These are phyloP conservation scores for Paxillus ammoniavirescens DNA, from an alignment of 768 basidiomycete species.

Conservation along the genomic window DNA sequence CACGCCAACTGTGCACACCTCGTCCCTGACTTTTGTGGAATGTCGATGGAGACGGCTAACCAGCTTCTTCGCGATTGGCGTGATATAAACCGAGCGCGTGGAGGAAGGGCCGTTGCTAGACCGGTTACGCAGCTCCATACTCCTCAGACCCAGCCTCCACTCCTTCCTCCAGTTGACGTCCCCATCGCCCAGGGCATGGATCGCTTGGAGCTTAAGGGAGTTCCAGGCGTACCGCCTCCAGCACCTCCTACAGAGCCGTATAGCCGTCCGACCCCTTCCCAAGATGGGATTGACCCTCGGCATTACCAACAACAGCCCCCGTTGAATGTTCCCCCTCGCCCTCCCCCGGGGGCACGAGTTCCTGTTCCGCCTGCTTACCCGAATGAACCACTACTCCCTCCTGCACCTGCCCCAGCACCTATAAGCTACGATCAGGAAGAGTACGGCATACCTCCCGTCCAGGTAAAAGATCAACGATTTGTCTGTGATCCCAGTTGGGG, in stretches of 20 bases:
- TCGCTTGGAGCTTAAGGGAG: slow-evolving; percentile 42
- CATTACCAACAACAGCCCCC: slow-evolving; percentile 36
- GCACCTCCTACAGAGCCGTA: slow-evolving; percentile 18
- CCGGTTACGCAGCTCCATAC: slow-evolving; percentile 33
- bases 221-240: slow-evolving; percentile 35
- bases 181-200: slow-evolving; percentile 40
- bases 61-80: slow-evolving; percentile 86
- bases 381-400: slow-evolving; percentile 32
- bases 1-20: slow-evolving; percentile 97
- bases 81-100: slow-evolving; percentile 79
- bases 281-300: slow-evolving; percentile 41
- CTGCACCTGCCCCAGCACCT: slow-evolving; percentile 8
- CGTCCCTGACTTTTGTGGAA: slow-evolving; percentile 98
- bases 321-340: slow-evolving; percentile 32
- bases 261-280: slow-evolving; percentile 24
- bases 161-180: slow-evolving; percentile 32
- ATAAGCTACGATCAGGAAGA: slow-evolving; percentile 31
- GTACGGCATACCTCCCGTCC: slow-evolving; percentile 17
- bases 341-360: slow-evolving; percentile 38
- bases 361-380: slow-evolving; percentile 36
- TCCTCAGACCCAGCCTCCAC: slow-evolving; percentile 30
- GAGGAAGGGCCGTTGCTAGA: slow-evolving; percentile 42
- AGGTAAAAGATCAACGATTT: slow-evolving; percentile 16
- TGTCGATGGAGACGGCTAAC: slow-evolving; percentile 99
- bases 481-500: not conserved